phyloP scores from a whole-genome alignment of 2,329 filamentous ascomycete genomes.

The Aureobasidium lini region DNA sequence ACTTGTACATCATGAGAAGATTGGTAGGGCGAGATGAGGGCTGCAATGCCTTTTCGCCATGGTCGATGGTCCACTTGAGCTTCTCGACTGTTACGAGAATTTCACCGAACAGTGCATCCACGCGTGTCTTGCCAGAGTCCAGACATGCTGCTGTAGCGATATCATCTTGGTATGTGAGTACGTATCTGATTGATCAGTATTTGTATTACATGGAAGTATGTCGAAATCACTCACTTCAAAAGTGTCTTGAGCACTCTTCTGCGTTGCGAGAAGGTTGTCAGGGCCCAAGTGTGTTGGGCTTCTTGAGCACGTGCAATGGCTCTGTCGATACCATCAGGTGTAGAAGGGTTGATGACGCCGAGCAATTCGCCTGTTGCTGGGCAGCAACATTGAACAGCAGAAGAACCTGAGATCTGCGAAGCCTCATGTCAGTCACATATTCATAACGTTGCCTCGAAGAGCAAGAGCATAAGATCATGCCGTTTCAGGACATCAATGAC shows the following conservation, averaged over 20 bases:
- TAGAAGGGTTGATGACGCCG: slow-evolving; percentile 69
- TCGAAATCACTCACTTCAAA: slow-evolving; percentile 46
- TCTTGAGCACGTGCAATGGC: slow-evolving; percentile 64
- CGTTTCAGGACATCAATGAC: too few species aligned
- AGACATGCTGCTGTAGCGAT: slow-evolving; percentile 81
- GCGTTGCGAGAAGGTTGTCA: slow-evolving; percentile 69
- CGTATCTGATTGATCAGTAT: slow-evolving; percentile 43
- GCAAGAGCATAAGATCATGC: not conserved
- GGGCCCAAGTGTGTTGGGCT: slow-evolving; percentile 71
- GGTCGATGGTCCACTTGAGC: slow-evolving; percentile 84
- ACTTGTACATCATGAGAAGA: slow-evolving; percentile 91
- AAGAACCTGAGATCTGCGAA: slow-evolving; percentile 50
- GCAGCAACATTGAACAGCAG: slow-evolving; percentile 73
- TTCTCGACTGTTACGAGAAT: slow-evolving; percentile 92
- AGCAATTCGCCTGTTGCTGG: slow-evolving; percentile 84
- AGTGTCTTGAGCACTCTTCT: slow-evolving; percentile 73
- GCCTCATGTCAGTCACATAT: not conserved
- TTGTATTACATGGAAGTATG: not conserved
- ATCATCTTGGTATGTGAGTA: slow-evolving; percentile 81
- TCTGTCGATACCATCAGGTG: slow-evolving; percentile 68
- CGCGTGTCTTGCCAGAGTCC: slow-evolving; percentile 92
- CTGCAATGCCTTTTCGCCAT: slow-evolving; percentile 74
- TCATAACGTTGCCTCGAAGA: not conserved
- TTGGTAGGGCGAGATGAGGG: slow-evolving; percentile 75
- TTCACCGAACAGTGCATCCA: slow-evolving; percentile 90